Base-by-base conservation (phyloP, 2,329 filamentous ascomycete species). In the Pseudogymnoascus sp. region DNA sequence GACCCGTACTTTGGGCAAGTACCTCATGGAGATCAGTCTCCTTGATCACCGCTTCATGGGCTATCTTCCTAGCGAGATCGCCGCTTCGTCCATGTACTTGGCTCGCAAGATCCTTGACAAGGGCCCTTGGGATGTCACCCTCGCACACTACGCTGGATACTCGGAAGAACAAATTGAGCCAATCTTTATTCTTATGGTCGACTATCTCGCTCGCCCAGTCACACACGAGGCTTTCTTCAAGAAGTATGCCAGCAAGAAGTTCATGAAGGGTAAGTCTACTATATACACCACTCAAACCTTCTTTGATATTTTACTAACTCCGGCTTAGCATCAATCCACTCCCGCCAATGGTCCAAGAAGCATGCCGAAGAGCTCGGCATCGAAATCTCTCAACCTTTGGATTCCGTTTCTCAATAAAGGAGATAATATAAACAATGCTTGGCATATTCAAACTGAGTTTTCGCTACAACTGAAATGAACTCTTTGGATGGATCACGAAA, bases 241-340 rank as follows among this genome's bases (percentile, higher is more conserved):
- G 85, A 99, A 99, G 78, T 99, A 99, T 76, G 95, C 95, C 63
- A 96, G 91, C 85, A 99, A 97, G 83, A 97, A 96, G 79, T 99
- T 97, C 79, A 80, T 97, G 71, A 99, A 99, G 81, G 93, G 93
- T 96, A 86, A 78, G 83, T 70, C 63, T 28, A 59, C 16, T 5
- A 23, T 21, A 28, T 31, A 14, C 36, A 18, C 3, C 3, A 49
- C 46, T 11, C 16, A 25, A 8, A 23, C 3, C 2, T 3, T 3
- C 11, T 25, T 28, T 8, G 2, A 61, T 25, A 61, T 65, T 61
- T 70, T 74, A 73, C 74, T 65, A 62, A 68, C 62, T 42, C 62
- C 37, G 21, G 8, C 59, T 65, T 62, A 96, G 93, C 92, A 70
- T 97, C 93, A 25, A 92, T 97, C 71, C 82, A 96, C 66, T 90